phyloP scores from a whole-genome alignment of 2,329 filamentous ascomycete species.

The Paecilomyces niveus region DNA sequence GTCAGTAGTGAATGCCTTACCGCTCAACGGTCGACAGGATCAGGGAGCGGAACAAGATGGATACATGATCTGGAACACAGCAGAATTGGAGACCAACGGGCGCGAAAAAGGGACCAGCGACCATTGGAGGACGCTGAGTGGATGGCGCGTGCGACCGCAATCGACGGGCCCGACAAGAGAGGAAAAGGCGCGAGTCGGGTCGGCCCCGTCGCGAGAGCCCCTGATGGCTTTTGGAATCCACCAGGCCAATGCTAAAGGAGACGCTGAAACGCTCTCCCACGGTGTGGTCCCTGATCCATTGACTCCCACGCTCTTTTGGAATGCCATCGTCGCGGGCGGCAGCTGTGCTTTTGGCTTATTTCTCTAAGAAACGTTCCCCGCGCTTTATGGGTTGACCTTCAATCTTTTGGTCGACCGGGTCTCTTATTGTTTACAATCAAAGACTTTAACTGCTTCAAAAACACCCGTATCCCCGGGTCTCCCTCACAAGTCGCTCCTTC shows the following conservation, averaged over 20 bases:
- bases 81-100: neutral
- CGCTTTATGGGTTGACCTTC: neutral
- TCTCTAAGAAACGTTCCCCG: neutral
- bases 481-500: neutral
- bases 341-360: constrained; percentile 1
- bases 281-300: neutral
- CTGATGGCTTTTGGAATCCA: neutral
- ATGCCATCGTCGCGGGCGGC: constrained; percentile 8
- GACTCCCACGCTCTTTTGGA: constrained; percentile 16
- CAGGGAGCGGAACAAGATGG: neutral
- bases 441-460: neutral
- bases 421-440: neutral
- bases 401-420: neutral
- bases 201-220: neutral
- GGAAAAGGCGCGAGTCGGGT: neutral
- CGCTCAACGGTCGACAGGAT: neutral
- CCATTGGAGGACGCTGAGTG: neutral
- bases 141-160: neutral
- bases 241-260: neutral
- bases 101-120: neutral
- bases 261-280: constrained; percentile 1
- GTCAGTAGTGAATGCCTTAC: neutral
- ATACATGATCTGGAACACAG: neutral
- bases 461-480: neutral
- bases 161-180: neutral